These are phyloP conservation scores for Penicillium roqueforti DNA, from an alignment of 495 filamentous ascomycete species.

Conservation along the genomic window DNA sequence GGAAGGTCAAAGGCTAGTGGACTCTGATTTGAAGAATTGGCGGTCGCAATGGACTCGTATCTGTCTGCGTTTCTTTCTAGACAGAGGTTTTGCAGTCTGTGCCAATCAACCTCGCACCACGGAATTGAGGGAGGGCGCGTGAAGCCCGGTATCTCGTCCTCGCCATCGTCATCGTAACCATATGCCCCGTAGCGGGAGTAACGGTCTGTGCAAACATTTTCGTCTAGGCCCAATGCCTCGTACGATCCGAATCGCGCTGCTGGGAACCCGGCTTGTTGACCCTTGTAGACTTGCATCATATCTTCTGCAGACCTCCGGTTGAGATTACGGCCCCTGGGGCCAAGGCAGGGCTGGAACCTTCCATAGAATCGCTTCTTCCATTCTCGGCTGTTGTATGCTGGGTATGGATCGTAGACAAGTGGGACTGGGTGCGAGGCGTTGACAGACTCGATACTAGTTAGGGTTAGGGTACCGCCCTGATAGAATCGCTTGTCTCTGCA, in stretches of 20 bases:
- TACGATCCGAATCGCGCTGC: constrained; percentile 44
- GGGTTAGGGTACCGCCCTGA: constrained; percentile 25
- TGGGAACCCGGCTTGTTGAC: constrained; percentile 36
- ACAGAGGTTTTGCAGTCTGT: constrained; percentile 62
- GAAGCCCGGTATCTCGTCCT: constrained; percentile 19
- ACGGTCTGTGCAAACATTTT: constrained; percentile 50
- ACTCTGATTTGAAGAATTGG: constrained; percentile 8
- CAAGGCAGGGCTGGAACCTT: constrained; percentile 37
- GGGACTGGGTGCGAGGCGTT: constrained; percentile 18
- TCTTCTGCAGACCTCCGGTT: constrained; percentile 44
- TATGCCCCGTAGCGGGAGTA: constrained; percentile 51
- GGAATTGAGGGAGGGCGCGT: constrained; percentile 34
- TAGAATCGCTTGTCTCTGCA: constrained; percentile 23
- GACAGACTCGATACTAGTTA: constrained; percentile 17
- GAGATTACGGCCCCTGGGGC: constrained; percentile 43
- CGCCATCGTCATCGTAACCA: constrained; percentile 39
- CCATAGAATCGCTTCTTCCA: constrained; percentile 45
- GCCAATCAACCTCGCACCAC: constrained; percentile 71
- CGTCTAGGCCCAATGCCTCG: constrained; percentile 44
- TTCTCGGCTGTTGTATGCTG: constrained; percentile 43
- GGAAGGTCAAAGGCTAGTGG: constrained; percentile 20
- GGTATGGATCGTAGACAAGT: constrained; percentile 48
- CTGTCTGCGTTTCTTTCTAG: constrained; percentile 57
- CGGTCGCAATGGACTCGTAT: constrained; percentile 26
- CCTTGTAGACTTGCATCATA: constrained; percentile 42